Percentiles rank a stretch among this genome's conserved stretches.
Evolutionary conservation across 1,284 basidiomycete genomes (phyloP).

Genomic region (Volvariella surrecta): DNA sequence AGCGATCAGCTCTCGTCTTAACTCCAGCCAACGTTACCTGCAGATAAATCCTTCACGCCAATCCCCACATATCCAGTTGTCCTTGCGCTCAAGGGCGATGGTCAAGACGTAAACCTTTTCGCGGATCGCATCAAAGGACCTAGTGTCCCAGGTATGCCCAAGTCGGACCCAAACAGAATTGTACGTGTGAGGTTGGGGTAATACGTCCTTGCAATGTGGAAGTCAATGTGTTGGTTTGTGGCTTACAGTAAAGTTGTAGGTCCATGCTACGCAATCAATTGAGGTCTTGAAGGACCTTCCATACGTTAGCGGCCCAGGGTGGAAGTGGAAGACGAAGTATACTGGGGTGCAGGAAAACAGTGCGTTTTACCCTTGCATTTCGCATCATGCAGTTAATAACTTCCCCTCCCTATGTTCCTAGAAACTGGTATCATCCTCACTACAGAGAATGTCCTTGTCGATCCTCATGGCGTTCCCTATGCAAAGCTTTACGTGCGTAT

Average conservation of each 20-base stretch:
- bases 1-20: background rate
- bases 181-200: constrained; percentile 27
- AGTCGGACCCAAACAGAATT: constrained; percentile 54
- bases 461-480: constrained; percentile 55
- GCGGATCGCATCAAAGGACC: constrained; percentile 36
- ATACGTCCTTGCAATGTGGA: constrained; percentile 1
- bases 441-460: constrained; percentile 51
- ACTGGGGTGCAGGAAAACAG: constrained; percentile 73
- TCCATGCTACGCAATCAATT: constrained; percentile 68
- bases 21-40: background rate
- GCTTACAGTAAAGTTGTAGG: too few relatives aligned
- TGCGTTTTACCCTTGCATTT: constrained; percentile 23
- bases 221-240: background rate
- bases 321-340: constrained; percentile 53
- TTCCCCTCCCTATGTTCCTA: too few relatives aligned
- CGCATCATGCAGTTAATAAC: constrained; percentile 2
- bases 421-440: constrained; percentile 74
- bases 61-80: constrained; percentile 51
- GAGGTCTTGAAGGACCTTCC: constrained; percentile 66
- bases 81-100: constrained; percentile 50
- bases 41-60: constrained; percentile 40
- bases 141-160: constrained; percentile 53
- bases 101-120: constrained; percentile 61
- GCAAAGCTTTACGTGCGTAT: constrained; percentile 60
- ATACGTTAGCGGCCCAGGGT: constrained; percentile 54